A percentile compares a stretch with the other conserved stretches of the same genome.
Evolutionary conservation across 768 basidiomycete genomes (phyloP).

Genomic region (Leucogyrophana mollusca): DNA sequence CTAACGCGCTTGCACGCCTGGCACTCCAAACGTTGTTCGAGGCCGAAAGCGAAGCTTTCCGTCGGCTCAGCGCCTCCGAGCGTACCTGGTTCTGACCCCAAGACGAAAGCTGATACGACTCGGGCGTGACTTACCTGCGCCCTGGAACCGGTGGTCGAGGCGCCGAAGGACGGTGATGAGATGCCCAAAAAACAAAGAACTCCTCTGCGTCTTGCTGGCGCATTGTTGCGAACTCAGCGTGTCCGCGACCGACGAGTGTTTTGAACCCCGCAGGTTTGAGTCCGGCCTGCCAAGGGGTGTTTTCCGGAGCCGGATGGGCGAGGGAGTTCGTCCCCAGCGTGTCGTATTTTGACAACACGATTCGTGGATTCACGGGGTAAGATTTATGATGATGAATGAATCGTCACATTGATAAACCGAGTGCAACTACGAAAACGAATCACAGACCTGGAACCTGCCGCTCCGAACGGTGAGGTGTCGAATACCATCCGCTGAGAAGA

Average conservation of each 20-base stretch:
- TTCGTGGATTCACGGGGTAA: no score
- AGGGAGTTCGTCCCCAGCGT: slow-evolving; percentile 28
- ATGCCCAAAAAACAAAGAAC: slow-evolving; percentile 84
- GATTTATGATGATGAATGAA: no score
- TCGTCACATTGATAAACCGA: no score
- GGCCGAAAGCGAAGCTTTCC: slow-evolving; percentile 71
- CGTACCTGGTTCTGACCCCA: no score
- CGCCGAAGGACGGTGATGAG: slow-evolving; percentile 72
- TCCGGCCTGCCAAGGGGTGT: slow-evolving; percentile 61
- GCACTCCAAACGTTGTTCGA: slow-evolving; percentile 89
- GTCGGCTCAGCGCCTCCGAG: slow-evolving; percentile 57
- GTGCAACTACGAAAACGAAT: no score
- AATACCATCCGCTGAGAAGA: slow-evolving; percentile 88
- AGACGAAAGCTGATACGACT: no score
- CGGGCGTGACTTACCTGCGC: slow-evolving; percentile 39
- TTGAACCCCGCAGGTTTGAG: slow-evolving; percentile 85
- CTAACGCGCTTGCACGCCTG: slow-evolving; percentile 73
- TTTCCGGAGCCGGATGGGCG: slow-evolving; percentile 25
- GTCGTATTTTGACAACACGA: no score
- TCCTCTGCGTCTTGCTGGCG: slow-evolving; percentile 96
- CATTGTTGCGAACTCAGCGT: slow-evolving; percentile 95
- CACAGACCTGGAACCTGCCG: no score
- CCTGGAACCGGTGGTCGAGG: slow-evolving; percentile 49
- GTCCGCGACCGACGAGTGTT: slow-evolving; percentile 85
- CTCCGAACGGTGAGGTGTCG: slow-evolving; percentile 51